Conservation (phyloP, 768 basidiomycete genomes). For the Mycena albidolilacea region DNA sequence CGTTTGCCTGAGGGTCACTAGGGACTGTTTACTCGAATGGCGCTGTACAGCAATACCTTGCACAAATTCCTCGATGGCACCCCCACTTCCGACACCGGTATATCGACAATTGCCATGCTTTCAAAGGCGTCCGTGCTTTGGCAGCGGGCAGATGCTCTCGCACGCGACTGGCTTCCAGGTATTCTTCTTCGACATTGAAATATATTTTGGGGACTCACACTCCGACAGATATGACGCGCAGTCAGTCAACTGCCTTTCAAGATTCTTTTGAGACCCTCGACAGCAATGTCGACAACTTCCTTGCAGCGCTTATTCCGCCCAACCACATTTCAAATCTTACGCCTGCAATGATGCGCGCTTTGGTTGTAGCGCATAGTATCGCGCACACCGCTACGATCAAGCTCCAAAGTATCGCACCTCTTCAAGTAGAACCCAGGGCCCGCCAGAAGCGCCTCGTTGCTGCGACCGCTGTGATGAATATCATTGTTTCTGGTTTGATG, state of each 20-base stretch:
- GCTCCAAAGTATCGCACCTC: slow-evolving; percentile 49
- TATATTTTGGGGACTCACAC: neutral
- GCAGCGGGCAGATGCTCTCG: slow-evolving; percentile 18
- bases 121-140: slow-evolving; percentile 29
- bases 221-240: neutral
- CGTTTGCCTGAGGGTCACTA: neutral
- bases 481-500: slow-evolving; percentile 37
- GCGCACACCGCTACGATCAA: slow-evolving; percentile 53
- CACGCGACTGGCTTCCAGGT: slow-evolving; percentile 21
- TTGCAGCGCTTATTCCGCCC: slow-evolving; percentile 33
- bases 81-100: neutral
- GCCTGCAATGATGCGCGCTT: slow-evolving; percentile 15
- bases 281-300: slow-evolving; percentile 40
- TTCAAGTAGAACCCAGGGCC: slow-evolving; percentile 39
- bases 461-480: slow-evolving; percentile 39
- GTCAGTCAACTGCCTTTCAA: neutral
- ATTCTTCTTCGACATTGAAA: neutral
- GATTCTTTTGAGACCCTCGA: slow-evolving; percentile 42
- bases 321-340: neutral
- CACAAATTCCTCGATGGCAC: slow-evolving; percentile 7
- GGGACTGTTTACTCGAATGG: neutral
- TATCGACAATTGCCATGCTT: slow-evolving; percentile 19
- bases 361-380: slow-evolving; percentile 53
- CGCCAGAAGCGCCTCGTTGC: slow-evolving; percentile 39
- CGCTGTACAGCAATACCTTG: slow-evolving; percentile 14